phyloP scores from a whole-genome alignment of 2,329 filamentous ascomycete species.

The Xylariaceae sp. region DNA sequence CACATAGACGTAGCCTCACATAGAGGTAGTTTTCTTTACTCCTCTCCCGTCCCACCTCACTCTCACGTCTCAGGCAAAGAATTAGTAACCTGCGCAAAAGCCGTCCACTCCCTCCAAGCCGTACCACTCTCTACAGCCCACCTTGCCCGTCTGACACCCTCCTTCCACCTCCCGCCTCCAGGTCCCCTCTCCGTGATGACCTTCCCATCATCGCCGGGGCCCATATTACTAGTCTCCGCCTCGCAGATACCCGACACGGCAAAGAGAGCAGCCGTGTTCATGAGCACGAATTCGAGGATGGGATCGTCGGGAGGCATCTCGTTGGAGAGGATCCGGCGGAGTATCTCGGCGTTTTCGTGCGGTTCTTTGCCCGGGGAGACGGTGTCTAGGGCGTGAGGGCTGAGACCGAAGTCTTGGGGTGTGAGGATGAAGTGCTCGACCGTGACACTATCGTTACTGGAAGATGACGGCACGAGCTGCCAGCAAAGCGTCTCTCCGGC shows the following conservation, averaged over 20 bases:
- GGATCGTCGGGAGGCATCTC: slow-evolving; percentile 73
- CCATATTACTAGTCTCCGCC: slow-evolving; percentile 74
- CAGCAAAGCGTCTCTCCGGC: slow-evolving; percentile 87
- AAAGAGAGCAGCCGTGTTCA: slow-evolving; percentile 87
- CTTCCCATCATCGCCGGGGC: slow-evolving; percentile 71
- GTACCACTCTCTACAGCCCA: slow-evolving; percentile 85
- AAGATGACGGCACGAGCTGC: slow-evolving; percentile 68
- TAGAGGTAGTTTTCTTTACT: too few species aligned
- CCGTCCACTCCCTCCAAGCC: slow-evolving; percentile 77
- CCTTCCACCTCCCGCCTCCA: slow-evolving; percentile 88
- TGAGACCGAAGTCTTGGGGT: slow-evolving; percentile 84
- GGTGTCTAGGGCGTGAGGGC: slow-evolving; percentile 65
- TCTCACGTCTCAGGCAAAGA: slow-evolving; percentile 34
- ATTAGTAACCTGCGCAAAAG: slow-evolving; percentile 82
- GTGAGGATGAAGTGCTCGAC: slow-evolving; percentile 75
- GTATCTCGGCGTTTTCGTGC: slow-evolving; percentile 78
- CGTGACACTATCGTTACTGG: slow-evolving; percentile 43
- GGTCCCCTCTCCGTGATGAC: slow-evolving; percentile 81
- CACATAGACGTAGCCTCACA: too few species aligned
- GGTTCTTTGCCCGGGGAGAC: slow-evolving; percentile 86
- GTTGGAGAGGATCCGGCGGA: slow-evolving; percentile 71
- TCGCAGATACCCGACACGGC: slow-evolving; percentile 86
- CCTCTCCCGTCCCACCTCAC: too few species aligned
- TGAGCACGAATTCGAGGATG: slow-evolving; percentile 86
- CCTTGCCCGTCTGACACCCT: slow-evolving; percentile 79